Percentiles rank a stretch among this genome's conserved stretches.
phyloP scores from a whole-genome alignment of 208 protist genomes.

The Leishmania guyanensis region DNA sequence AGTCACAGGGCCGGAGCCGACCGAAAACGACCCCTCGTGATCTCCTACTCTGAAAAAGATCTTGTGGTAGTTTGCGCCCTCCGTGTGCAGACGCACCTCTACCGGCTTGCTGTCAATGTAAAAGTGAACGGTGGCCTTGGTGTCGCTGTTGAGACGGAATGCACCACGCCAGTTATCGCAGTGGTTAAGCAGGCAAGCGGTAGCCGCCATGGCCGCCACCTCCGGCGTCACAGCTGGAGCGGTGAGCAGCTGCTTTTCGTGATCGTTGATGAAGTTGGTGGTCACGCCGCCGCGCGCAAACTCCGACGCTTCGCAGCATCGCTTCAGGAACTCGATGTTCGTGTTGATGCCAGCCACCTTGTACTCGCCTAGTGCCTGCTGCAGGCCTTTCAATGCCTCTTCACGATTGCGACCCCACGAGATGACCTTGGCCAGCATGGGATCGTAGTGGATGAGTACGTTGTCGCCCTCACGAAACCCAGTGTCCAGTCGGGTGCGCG shows the following conservation, averaged over 20 bases:
- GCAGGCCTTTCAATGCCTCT: slow-evolving; percentile 31
- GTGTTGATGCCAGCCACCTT: slow-evolving; percentile 88
- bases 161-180: slow-evolving; percentile 29
- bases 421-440: slow-evolving; percentile 90
- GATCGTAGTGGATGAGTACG: slow-evolving; percentile 96
- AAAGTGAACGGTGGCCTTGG: slow-evolving; percentile 34
- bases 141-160: slow-evolving; percentile 45
- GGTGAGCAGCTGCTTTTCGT: slow-evolving; percentile 39
- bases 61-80: slow-evolving; percentile 27
- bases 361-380: slow-evolving; percentile 72
- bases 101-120: slow-evolving; percentile 29
- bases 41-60: slow-evolving; percentile 22
- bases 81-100: slow-evolving; percentile 34
- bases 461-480: slow-evolving; percentile 78
- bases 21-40: slow-evolving; percentile 27
- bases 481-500: slow-evolving; percentile 74
- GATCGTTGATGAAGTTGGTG: slow-evolving; percentile 80
- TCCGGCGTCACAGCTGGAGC: slow-evolving; percentile 27
- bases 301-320: slow-evolving; percentile 46
- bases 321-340: slow-evolving; percentile 86
- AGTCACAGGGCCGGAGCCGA: slow-evolving; percentile 18
- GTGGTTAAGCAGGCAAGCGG: slow-evolving; percentile 23
- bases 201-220: slow-evolving; percentile 25
- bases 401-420: slow-evolving; percentile 37
- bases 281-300: slow-evolving; percentile 72